Conservation (phyloP, 1,139 yeast genomes). For the Geotrichum citri-aurantii region DNA sequence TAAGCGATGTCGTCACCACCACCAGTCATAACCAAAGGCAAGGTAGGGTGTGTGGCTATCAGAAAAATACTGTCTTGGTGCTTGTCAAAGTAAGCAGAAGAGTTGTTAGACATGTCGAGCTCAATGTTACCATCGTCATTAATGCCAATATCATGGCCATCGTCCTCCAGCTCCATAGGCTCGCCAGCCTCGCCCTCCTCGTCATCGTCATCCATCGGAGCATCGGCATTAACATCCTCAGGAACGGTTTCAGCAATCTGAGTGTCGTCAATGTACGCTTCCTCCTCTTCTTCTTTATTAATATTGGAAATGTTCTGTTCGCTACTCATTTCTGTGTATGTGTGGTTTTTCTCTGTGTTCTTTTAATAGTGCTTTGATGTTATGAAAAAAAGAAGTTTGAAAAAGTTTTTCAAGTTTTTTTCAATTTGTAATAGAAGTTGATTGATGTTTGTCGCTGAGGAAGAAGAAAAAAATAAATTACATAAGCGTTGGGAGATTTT, state of each 20-base stretch:
- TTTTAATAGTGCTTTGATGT: not conserved
- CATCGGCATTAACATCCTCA: constrained; percentile 25
- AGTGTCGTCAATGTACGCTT: constrained; percentile 23
- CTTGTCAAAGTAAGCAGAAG: constrained; percentile 80
- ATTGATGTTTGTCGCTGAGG: not conserved
- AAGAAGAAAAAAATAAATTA: constrained; percentile 1
- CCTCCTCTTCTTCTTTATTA: constrained; percentile 20
- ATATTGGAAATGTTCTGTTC: not conserved
- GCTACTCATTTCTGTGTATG: constrained; percentile 9
- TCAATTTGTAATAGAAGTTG: not conserved
- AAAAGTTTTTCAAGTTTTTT: not conserved
- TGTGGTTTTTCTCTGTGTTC: not conserved
- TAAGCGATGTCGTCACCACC: constrained; percentile 88
- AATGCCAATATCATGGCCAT: constrained; percentile 17
- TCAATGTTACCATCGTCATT: constrained; percentile 44
- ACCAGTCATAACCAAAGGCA: constrained; percentile 81
- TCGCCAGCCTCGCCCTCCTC: constrained; percentile 22
- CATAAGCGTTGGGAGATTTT: constrained; percentile 3
- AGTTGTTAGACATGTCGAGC: constrained; percentile 80
- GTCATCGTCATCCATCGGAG: constrained; percentile 21
- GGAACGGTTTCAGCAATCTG: constrained; percentile 31
- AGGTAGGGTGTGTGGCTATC: constrained; percentile 69
- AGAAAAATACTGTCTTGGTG: constrained; percentile 82
- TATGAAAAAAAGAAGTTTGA: not conserved
- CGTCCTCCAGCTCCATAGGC: constrained; percentile 22